Conservation (phyloP, 1,139 yeast genomes). For the Candida albicans region DNA sequence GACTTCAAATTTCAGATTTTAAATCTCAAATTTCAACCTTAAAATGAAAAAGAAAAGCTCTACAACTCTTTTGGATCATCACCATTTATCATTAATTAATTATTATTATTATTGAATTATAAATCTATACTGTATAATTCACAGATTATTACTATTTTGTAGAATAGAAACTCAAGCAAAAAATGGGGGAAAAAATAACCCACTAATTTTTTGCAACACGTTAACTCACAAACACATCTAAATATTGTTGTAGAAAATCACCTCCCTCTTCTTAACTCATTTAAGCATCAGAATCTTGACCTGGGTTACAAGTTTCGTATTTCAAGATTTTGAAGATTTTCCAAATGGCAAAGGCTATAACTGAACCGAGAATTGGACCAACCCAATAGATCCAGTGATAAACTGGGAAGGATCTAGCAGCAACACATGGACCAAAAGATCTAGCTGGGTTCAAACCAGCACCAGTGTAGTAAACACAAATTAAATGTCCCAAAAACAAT, state of each 20-base stretch:
- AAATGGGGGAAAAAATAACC: background rate
- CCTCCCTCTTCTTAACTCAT: background rate
- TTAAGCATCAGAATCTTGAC: constrained; percentile 52
- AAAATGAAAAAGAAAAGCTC: no score
- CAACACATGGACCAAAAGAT: constrained; percentile 81
- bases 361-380: constrained; percentile 75
- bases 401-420: constrained; percentile 67
- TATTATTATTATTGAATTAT: no score
- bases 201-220: no score
- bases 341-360: constrained; percentile 68
- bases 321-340: constrained; percentile 63
- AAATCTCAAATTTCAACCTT: no score
- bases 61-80: no score
- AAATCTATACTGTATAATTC: no score
- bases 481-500: constrained; percentile 78
- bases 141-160: no score
- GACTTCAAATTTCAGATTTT: no score
- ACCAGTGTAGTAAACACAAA: constrained; percentile 83
- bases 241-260: background rate
- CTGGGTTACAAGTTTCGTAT: constrained; percentile 72
- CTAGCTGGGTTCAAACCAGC: constrained; percentile 94
- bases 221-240: no score
- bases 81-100: no score
- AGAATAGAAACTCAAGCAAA: background rate
- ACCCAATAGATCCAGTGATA: constrained; percentile 95